phyloP scores from a whole-genome alignment of 1,284 basidiomycete genomes.

The Taiwanofungus camphoratus region DNA sequence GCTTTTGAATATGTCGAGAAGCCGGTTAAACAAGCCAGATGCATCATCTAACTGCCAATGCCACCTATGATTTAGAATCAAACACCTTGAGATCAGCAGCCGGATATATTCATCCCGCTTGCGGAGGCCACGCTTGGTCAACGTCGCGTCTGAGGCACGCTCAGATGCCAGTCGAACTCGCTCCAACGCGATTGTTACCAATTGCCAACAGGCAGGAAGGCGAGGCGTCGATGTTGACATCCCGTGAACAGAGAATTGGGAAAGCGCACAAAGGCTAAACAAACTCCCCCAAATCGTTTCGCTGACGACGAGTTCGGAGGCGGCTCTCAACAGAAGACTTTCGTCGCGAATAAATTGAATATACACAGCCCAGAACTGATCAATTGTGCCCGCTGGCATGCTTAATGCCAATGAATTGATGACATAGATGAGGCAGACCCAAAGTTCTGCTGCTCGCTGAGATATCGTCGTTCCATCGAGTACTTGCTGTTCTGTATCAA shows the following conservation, averaged over 20 bases:
- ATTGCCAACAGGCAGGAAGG: constrained; percentile 63
- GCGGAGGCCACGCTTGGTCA: constrained; percentile 38
- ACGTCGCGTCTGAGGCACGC: constrained; percentile 39
- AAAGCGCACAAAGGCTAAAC: constrained; percentile 68
- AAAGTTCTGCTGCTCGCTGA: constrained; percentile 49
- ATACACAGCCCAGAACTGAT: constrained; percentile 46
- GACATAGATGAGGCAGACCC: constrained; percentile 70
- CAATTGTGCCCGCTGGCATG: constrained; percentile 15
- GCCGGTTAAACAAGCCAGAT: constrained; percentile 54
- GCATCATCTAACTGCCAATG: constrained; percentile 66
- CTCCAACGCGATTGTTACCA: constrained; percentile 54
- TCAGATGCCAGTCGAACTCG: constrained; percentile 54
- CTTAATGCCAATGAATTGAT: constrained; percentile 6
- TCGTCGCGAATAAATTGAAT: constrained; percentile 30
- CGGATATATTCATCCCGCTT: constrained; percentile 76
- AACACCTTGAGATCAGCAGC: constrained; percentile 69
- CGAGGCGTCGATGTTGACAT: constrained; percentile 41
- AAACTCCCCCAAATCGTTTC: constrained; percentile 73
- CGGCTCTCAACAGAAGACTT: constrained; percentile 16
- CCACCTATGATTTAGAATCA: constrained; percentile 69
- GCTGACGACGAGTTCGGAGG: constrained; percentile 45
- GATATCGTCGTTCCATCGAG: constrained; percentile 27
- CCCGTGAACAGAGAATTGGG: constrained; percentile 75
- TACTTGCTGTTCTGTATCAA: constrained; percentile 32
- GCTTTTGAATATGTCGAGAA: constrained; percentile 76